These are phyloP conservation scores for Cyclotella atomus DNA, from an alignment of 108 stramenopile genomes.

Conservation along the genomic window DNA sequence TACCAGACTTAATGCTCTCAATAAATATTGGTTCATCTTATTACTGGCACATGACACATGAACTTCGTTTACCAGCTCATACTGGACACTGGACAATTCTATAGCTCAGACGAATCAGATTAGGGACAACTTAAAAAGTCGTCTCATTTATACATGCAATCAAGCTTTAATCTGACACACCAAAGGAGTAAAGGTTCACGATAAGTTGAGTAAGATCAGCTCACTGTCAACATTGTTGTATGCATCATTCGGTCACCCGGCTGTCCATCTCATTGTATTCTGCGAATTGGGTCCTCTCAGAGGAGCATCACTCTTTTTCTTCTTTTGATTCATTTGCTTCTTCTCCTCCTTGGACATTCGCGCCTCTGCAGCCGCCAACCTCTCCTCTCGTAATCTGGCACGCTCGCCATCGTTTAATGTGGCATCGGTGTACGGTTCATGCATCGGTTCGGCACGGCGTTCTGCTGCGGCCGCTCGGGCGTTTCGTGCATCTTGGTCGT, in stretches of 20 bases:
- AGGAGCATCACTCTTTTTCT: slow-evolving; percentile 36
- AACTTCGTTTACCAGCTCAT: too few relatives aligned
- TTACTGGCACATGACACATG: not conserved
- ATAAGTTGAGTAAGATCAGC: too few relatives aligned
- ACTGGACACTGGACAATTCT: too few relatives aligned
- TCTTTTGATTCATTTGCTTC: slow-evolving; percentile 45
- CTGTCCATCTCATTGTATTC: slow-evolving; percentile 47
- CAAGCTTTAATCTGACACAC: too few relatives aligned
- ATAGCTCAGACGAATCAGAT: too few relatives aligned
- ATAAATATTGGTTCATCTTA: not conserved
- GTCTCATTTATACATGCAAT: too few relatives aligned
- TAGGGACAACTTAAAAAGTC: too few relatives aligned
- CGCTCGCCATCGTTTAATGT: slow-evolving; percentile 43
- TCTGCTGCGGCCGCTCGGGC: slow-evolving; percentile 29
- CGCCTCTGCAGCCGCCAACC: slow-evolving; percentile 39
- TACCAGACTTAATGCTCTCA: too few relatives aligned
- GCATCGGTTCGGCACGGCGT: slow-evolving; percentile 5
- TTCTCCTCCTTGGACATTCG: slow-evolving; percentile 44
- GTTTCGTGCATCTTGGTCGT: slow-evolving; percentile 21
- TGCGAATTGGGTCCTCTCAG: slow-evolving; percentile 47
- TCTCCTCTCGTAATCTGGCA: slow-evolving; percentile 41
- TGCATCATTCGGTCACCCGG: too few relatives aligned
- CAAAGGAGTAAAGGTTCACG: too few relatives aligned
- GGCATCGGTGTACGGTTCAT: slow-evolving; percentile 34
- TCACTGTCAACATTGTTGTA: too few relatives aligned